A percentile compares a stretch with the other conserved stretches of the same genome.
Evolutionary conservation across 371 early-diverging fungal genomes (phyloP).

Genomic region (Coemansia sp.): DNA sequence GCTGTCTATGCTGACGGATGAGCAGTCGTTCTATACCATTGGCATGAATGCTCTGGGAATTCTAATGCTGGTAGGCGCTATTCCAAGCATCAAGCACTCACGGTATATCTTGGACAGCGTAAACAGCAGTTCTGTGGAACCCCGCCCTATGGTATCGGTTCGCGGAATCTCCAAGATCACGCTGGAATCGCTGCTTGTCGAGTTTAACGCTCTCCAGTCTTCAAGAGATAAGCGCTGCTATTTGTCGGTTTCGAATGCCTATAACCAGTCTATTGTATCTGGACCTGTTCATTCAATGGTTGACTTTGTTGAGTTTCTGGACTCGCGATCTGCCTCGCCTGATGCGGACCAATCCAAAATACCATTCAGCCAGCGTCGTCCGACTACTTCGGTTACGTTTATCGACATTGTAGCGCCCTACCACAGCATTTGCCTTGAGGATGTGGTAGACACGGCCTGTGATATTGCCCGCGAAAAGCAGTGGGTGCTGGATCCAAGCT

Average conservation of each 20-base stretch:
- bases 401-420: conserved; percentile 82
- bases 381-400: conserved; percentile 72
- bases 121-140: neutral
- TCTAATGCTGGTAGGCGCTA: conserved; percentile 6
- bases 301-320: neutral
- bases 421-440: conserved; percentile 69
- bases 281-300: conserved; percentile 6
- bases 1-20: conserved; percentile 78
- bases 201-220: conserved; percentile 7
- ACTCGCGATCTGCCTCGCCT: conserved; percentile 53
- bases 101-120: neutral
- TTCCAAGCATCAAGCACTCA: conserved; percentile 9
- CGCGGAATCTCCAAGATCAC: neutral
- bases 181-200: neutral
- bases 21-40: conserved; percentile 72
- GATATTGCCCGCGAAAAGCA: conserved; percentile 4
- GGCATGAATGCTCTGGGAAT: conserved; percentile 74
- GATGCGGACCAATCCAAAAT: conserved; percentile 75
- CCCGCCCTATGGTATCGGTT: conserved; percentile 12
- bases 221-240: conserved; percentile 49
- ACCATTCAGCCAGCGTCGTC: conserved; percentile 73
- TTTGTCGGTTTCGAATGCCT: conserved; percentile 77
- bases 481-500: conserved; percentile 54
- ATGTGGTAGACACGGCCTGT: conserved; percentile 53
- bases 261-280: conserved; percentile 32